Evolutionary conservation across 2,329 filamentous ascomycete genomes (phyloP).

Genomic region (Diplodia mutila): DNA sequence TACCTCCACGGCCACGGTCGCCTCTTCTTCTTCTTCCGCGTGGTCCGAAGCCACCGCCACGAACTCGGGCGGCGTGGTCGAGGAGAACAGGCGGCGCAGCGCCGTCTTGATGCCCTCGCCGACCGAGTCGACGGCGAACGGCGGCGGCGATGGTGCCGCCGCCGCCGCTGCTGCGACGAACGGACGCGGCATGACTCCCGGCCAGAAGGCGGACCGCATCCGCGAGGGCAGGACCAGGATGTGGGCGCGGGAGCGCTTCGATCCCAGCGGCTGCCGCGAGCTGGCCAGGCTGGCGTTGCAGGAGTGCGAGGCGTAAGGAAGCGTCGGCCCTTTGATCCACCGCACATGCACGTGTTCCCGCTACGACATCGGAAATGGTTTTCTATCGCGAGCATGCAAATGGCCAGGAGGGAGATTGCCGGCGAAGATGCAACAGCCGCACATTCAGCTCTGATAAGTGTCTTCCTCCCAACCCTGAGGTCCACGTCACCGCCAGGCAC

Average conservation of each 20-base stretch:
- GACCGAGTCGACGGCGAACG: background rate
- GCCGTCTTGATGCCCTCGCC: background rate
- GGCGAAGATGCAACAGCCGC: too few species aligned
- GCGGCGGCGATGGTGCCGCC: too few species aligned
- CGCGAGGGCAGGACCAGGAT: slow-evolving; percentile 7
- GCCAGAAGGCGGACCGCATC: slow-evolving; percentile 12
- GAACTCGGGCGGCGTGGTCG: background rate
- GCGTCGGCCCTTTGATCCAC: background rate
- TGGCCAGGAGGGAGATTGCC: too few species aligned
- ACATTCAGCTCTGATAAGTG: too few species aligned
- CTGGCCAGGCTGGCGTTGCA: slow-evolving; percentile 20
- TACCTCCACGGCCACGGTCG: background rate
- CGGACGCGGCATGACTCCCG: slow-evolving; percentile 18
- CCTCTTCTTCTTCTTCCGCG: background rate
- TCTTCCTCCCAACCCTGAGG: too few species aligned
- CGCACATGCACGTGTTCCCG: too few species aligned
- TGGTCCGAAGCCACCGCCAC: slow-evolving; percentile 13
- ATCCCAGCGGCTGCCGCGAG: slow-evolving; percentile 20
- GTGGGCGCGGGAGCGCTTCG: slow-evolving; percentile 25
- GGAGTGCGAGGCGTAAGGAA: slow-evolving; percentile 11
- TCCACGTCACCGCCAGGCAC: too few species aligned
- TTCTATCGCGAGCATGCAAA: too few species aligned
- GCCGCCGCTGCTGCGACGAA: background rate
- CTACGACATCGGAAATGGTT: too few species aligned
- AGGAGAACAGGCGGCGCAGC: slow-evolving; percentile 5